These are phyloP conservation scores for Mycena rebaudengoi DNA, from an alignment of 768 basidiomycete genomes.

Conservation along the genomic window DNA sequence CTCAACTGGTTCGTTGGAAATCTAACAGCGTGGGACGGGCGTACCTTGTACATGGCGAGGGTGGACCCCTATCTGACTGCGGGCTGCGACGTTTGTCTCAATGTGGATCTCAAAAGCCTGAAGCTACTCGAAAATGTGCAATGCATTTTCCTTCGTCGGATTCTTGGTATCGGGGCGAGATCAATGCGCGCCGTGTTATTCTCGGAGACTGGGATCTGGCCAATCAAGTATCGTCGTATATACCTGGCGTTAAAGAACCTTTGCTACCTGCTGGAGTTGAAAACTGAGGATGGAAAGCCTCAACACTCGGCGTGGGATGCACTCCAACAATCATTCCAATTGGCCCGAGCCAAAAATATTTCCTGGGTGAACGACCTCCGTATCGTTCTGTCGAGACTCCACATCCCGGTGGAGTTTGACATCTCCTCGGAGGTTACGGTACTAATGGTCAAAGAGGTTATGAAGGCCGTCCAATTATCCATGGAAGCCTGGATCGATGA, in stretches of 20 bases:
- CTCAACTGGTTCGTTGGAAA: background rate
- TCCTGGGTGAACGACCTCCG: no score
- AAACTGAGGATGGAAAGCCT: no score
- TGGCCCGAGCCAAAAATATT: background rate
- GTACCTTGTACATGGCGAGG: no score
- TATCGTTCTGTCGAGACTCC: background rate
- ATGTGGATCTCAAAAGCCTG: background rate
- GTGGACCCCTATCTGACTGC: constrained; percentile 12
- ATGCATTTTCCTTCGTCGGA: constrained; percentile 4
- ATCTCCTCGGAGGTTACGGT: background rate
- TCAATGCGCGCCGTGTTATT: background rate
- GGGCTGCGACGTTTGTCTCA: constrained; percentile 6
- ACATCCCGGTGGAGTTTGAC: background rate
- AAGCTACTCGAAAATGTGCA: constrained; percentile 5
- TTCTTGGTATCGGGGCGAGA: background rate
- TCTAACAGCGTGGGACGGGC: no score
- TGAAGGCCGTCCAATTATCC: background rate
- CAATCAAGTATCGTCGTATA: no score
- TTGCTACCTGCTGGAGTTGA: no score
- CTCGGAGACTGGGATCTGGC: no score
- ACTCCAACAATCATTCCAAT: background rate
- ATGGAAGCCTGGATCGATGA: no score
- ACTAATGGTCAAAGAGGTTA: background rate
- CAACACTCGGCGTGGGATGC: background rate
- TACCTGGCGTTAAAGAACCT: no score